A percentile compares a stretch with the other conserved stretches of the same genome.
Evolutionary conservation across 345 rosid species (phyloP).

Genomic region (Cardiospermum halicacabum): DNA sequence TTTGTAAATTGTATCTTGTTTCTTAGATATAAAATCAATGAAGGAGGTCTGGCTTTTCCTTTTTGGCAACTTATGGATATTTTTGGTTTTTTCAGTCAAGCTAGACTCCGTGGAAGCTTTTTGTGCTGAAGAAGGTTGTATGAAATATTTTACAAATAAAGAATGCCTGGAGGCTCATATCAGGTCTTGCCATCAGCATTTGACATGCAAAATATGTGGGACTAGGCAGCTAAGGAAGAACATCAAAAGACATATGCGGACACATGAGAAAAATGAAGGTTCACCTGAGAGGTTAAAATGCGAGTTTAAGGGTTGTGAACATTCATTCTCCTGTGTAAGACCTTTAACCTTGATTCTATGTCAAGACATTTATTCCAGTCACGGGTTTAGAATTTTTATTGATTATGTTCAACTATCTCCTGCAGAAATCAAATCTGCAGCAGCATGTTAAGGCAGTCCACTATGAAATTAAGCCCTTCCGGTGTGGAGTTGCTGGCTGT

Average conservation of each 20-base stretch:
- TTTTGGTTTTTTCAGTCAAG: slow-evolving; percentile 49
- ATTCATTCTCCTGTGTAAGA: slow-evolving; percentile 62
- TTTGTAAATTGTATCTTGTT: neutral
- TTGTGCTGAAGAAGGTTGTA: slow-evolving; percentile 67
- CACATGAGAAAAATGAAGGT: slow-evolving; percentile 44
- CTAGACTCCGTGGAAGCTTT: slow-evolving; percentile 64
- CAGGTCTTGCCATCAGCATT: slow-evolving; percentile 51
- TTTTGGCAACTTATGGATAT: slow-evolving; percentile 11
- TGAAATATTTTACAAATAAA: slow-evolving; percentile 65
- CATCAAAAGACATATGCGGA: slow-evolving; percentile 61
- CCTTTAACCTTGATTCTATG: neutral
- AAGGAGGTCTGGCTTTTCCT: neutral
- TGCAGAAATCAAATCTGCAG: slow-evolving; percentile 68
- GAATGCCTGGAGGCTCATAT: slow-evolving; percentile 68
- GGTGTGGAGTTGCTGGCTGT: slow-evolving; percentile 56
- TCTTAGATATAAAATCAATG: neutral
- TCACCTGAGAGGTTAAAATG: slow-evolving; percentile 45
- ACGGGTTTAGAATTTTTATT: neutral
- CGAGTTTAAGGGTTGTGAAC: slow-evolving; percentile 48
- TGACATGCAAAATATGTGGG: slow-evolving; percentile 61
- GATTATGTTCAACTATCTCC: neutral
- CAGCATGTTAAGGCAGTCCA: slow-evolving; percentile 75
- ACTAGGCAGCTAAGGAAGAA: slow-evolving; percentile 64
- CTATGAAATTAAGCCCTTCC: slow-evolving; percentile 43
- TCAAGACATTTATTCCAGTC: neutral